These are phyloP conservation scores for Eutrema yunnanense DNA, from an alignment of 345 rosid species.

Conservation along the genomic window DNA sequence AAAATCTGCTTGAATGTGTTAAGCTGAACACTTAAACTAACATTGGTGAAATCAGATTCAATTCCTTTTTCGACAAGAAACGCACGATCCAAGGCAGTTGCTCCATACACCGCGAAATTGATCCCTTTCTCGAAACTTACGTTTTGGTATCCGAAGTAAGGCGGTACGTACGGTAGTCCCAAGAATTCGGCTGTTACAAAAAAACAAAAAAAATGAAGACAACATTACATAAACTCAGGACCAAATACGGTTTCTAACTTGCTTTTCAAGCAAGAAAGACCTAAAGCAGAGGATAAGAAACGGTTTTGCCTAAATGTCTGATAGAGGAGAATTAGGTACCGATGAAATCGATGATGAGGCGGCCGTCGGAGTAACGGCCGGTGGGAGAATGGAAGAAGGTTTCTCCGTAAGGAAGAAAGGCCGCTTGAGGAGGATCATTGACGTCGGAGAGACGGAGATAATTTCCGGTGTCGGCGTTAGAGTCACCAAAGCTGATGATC, in stretches of 20 bases:
- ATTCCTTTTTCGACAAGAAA: constrained; percentile 33
- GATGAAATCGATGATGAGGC: constrained; percentile 47
- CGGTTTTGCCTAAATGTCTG: neutral
- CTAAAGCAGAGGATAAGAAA: neutral
- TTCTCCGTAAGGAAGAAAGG: constrained; percentile 39
- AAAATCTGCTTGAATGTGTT: constrained; percentile 33
- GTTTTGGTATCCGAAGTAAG: constrained; percentile 29
- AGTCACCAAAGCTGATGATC: constrained; percentile 57
- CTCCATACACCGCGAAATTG: constrained; percentile 52
- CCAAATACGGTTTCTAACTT: neutral
- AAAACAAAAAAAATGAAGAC: neutral
- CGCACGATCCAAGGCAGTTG: constrained; percentile 36
- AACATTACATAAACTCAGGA: neutral
- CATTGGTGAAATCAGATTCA: constrained; percentile 13
- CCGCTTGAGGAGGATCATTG: constrained; percentile 14
- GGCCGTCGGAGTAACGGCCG: constrained; percentile 48
- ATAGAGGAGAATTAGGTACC: constrained; percentile 23
- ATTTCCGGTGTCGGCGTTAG: constrained; percentile 50
- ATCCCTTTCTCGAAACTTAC: constrained; percentile 34
- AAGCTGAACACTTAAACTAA: constrained; percentile 37
- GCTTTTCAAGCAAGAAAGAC: neutral
- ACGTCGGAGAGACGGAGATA: constrained; percentile 4
- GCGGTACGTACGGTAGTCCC: constrained; percentile 36
- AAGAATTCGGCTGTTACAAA: constrained; percentile 32
- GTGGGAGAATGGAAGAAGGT: constrained; percentile 41